Base-by-base conservation (phyloP, 2,329 filamentous ascomycete species). In the Trichoderma harzianum region DNA sequence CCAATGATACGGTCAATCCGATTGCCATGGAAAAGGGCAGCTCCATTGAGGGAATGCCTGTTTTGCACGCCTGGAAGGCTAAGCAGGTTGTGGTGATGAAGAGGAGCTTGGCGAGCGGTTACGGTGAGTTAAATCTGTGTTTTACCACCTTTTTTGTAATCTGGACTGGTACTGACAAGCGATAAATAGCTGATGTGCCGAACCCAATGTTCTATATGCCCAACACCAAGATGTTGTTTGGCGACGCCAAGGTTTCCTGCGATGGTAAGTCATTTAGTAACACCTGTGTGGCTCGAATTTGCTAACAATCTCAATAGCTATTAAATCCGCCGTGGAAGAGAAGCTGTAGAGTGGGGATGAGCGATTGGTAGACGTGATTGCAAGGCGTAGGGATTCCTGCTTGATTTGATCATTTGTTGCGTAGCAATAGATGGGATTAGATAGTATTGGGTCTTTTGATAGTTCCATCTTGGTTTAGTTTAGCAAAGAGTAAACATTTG, bases 171-270 rank as follows among this genome's bases (percentile, higher is more conserved):
- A 55, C 60, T 11, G 30, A 65, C 78, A 78, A 74, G 78, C 72
- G 21, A 16, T 2, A 28, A 34, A 47, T 76, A 92, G 92, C 94
- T 24, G 94, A 97, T 82, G 93, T 97, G 11, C 92, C 92, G 12
- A 97, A 97, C 79, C 94, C 94, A 1, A 95, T 97, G 93, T 96
- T 97, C 82, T 96, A 91, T 82, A 95, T 95, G 92, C 91, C 92
- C 4, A 92, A 92, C 66, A 94, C 94, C 2, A 93, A 92, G 83
- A 97, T 97, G 94, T 81, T 97, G 72, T 97, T 97, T 82, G 94
- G 94, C 30, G 94, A 97, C 83, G 94, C 94, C 24, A 95, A 93
- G 83, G 87, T 89, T 72, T 92, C 91, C 72, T 95, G 93, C 78
- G 93, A 96, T 84, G 92, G 90, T 92, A 78, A 80, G 88, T 81